A percentile compares a stretch with the other conserved stretches of the same genome.
Evolutionary conservation across 1,284 basidiomycete species (phyloP).

Genomic region (Cerrena zonata): DNA sequence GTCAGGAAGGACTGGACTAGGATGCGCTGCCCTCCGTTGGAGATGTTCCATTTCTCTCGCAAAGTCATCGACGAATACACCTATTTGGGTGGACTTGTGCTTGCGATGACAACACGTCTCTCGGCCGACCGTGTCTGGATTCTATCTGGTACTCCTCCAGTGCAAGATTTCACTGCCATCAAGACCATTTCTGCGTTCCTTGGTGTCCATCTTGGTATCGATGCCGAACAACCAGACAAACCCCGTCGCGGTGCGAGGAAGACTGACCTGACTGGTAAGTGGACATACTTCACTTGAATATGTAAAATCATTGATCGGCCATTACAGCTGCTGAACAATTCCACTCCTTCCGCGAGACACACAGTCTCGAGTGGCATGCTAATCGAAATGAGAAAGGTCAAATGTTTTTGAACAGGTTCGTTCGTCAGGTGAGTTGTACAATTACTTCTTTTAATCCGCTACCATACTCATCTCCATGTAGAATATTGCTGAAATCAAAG

Average conservation of each 20-base stretch:
- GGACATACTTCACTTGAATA: no score
- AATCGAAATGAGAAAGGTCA: conserved; percentile 83
- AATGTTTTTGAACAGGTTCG: conserved; percentile 76
- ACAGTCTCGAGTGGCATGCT: conserved; percentile 86
- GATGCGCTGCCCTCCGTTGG: conserved; percentile 78
- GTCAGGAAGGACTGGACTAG: conserved; percentile 73
- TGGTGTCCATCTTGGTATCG: conserved; percentile 80
- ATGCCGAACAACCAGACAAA: conserved; percentile 71
- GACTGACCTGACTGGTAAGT: conserved; percentile 76
- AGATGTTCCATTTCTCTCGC: conserved; percentile 88
- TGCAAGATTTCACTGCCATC: conserved; percentile 84
- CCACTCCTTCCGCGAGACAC: conserved; percentile 93
- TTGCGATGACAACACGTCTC: conserved; percentile 73
- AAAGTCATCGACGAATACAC: conserved; percentile 94
- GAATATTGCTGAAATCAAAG: conserved; percentile 95
- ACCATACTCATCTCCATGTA: no score
- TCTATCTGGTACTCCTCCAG: conserved; percentile 91
- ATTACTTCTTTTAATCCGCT: not conserved
- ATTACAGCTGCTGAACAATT: conserved; percentile 81
- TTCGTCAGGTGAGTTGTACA: conserved; percentile 63
- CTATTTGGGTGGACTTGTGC: conserved; percentile 78
- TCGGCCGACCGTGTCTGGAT: conserved; percentile 85
- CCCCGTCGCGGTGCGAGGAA: conserved; percentile 64
- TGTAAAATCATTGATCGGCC: no score
- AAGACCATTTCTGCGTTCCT: conserved; percentile 88